Percentiles rank a stretch among this genome's conserved stretches.
Evolutionary conservation across 805 yeast genomes (phyloP).

Genomic region (Metschnikowia rubicola): DNA sequence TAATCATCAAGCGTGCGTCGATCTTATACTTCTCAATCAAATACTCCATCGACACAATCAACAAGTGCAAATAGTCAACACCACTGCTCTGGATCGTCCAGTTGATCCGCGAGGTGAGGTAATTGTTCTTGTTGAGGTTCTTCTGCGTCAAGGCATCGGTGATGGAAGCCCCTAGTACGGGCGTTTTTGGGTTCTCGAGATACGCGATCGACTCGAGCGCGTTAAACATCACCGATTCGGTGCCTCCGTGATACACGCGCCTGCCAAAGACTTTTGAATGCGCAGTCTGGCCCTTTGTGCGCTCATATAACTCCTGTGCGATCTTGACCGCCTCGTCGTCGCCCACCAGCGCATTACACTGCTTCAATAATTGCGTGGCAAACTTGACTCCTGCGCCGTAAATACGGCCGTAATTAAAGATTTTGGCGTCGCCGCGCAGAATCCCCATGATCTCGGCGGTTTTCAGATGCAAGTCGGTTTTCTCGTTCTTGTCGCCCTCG

Average conservation of each 20-base stretch:
- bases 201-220: conserved; percentile 83
- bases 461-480: conserved; percentile 92
- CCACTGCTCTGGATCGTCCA: conserved; percentile 99
- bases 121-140: conserved; percentile 62
- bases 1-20: conserved; percentile 73
- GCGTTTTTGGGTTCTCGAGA: conserved; percentile 77
- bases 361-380: conserved; percentile 79
- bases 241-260: conserved; percentile 74
- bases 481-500: conserved; percentile 88
- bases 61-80: conserved; percentile 87
- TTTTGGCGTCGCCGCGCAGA: conserved; percentile 86
- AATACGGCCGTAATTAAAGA: conserved; percentile 94
- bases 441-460: conserved; percentile 90
- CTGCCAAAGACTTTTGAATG: conserved; percentile 25
- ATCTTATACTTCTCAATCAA: conserved; percentile 59
- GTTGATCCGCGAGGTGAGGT: conserved; percentile 85
- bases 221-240: conserved; percentile 90
- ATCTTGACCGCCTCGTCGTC: conserved; percentile 63
- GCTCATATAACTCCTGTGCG: conserved; percentile 66
- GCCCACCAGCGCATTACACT: conserved; percentile 68
- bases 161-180: conserved; percentile 89
- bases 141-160: conserved; percentile 73
- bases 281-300: conserved; percentile 69
- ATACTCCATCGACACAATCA: conserved; percentile 85
- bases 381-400: conserved; percentile 96